These are phyloP conservation scores for Aureobasidium mangrovei DNA, from an alignment of 2,329 filamentous ascomycete genomes.

Conservation along the genomic window DNA sequence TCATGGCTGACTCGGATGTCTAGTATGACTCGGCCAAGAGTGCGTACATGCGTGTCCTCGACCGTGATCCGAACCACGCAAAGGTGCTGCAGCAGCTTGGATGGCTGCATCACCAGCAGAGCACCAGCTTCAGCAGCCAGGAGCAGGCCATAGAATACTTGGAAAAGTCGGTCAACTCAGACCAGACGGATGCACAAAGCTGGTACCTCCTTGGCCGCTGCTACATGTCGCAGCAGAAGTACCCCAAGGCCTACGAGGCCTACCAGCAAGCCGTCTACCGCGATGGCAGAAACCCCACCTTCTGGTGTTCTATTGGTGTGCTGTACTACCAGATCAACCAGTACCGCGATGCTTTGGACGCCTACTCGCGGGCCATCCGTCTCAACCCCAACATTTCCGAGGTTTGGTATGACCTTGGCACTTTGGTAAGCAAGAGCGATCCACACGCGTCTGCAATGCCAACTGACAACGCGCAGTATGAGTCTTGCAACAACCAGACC, in stretches of 20 bases:
- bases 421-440: conserved; percentile 57
- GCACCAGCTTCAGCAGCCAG: conserved; percentile 80
- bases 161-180: conserved; percentile 89
- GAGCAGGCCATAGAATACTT: conserved; percentile 95
- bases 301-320: conserved; percentile 99
- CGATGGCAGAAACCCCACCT: conserved; percentile 93
- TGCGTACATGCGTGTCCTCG: conserved; percentile 86
- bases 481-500: conserved; percentile 98
- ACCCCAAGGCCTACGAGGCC: conserved; percentile 95
- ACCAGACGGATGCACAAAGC: conserved; percentile 91
- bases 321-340: conserved; percentile 99
- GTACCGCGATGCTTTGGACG: conserved; percentile 94
- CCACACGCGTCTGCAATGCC: neutral
- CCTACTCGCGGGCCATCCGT: conserved; percentile 91
- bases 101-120: conserved; percentile 96
- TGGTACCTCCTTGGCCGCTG: conserved; percentile 97
- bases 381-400: conserved; percentile 97
- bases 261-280: conserved; percentile 98
- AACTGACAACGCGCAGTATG: conserved; percentile 56
- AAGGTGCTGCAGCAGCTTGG: conserved; percentile 97
- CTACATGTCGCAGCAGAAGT: conserved; percentile 99
- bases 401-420: conserved; percentile 97
- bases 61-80: conserved; percentile 89
- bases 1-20: conserved; percentile 22
- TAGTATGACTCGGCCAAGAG: conserved; percentile 89